A percentile compares a stretch with the other conserved stretches of the same genome.
phyloP scores from a whole-genome alignment of 2,329 filamentous ascomycete species.

The Mycogone perniciosa region DNA sequence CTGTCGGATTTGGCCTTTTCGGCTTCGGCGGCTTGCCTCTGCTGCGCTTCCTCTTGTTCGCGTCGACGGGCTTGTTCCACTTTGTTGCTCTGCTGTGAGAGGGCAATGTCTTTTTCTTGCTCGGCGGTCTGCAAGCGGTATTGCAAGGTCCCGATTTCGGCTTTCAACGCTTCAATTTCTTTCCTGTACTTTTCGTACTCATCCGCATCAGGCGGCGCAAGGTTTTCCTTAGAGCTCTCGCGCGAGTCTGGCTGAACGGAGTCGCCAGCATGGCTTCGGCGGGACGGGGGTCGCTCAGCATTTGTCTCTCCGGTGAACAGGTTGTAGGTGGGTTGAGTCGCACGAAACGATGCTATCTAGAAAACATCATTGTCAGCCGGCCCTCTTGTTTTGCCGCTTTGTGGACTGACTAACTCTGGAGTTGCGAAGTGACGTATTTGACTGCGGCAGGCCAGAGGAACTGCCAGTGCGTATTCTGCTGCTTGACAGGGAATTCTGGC shows the following conservation, averaged over 20 bases:
- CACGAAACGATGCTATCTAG: conserved; percentile 42
- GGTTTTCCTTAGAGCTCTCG: conserved; percentile 55
- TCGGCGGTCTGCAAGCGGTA: conserved; percentile 85
- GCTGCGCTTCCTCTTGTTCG: conserved; percentile 79
- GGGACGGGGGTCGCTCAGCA: conserved; percentile 31
- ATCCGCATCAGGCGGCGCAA: conserved; percentile 52
- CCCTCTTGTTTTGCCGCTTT: conserved; percentile 1
- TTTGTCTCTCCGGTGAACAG: conserved; percentile 48
- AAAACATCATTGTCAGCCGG: neutral
- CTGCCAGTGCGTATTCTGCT: conserved; percentile 29
- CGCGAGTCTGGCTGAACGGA: conserved; percentile 43
- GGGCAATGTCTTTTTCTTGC: conserved; percentile 76
- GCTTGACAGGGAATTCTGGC: conserved; percentile 25
- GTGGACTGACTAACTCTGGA: conserved; percentile 34
- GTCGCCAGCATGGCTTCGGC: conserved; percentile 34
- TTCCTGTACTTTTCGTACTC: conserved; percentile 52
- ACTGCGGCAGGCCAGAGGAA: conserved; percentile 30
- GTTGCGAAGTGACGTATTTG: conserved; percentile 30
- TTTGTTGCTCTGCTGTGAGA: conserved; percentile 75
- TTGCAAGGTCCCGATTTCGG: conserved; percentile 78
- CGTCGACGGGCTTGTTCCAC: conserved; percentile 71
- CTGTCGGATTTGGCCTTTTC: conserved; percentile 45
- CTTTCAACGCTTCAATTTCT: conserved; percentile 71
- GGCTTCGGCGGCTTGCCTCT: conserved; percentile 52
- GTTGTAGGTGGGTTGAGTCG: conserved; percentile 53